Evolutionary conservation across 108 stramenopile species (phyloP).

Genomic region (Discostella pseudostelligera): DNA sequence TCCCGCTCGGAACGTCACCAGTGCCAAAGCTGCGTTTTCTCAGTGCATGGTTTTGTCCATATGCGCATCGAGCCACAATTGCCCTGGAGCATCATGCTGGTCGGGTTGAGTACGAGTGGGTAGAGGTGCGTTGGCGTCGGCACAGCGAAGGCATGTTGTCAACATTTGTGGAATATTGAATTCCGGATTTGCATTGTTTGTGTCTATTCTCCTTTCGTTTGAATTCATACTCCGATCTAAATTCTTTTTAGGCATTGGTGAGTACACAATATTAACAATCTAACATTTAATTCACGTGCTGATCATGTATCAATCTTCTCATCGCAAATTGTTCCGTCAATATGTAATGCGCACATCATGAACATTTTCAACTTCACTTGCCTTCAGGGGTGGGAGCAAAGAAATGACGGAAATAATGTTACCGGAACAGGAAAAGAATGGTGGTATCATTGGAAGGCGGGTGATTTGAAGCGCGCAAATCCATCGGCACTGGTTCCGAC

Average conservation of each 20-base stretch:
- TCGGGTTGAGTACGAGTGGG: constrained; percentile 77
- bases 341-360: too few species aligned
- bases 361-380: too few species aligned
- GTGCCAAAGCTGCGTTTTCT: constrained; percentile 73
- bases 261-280: not conserved
- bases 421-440: constrained; percentile 80
- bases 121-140: constrained; percentile 48
- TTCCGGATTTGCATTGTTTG: too few species aligned
- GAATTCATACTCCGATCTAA: too few species aligned
- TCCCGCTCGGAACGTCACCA: not conserved
- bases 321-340: too few species aligned
- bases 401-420: constrained; percentile 63
- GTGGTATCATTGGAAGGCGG: constrained; percentile 89
- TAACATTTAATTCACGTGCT: too few species aligned
- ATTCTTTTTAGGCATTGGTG: constrained; percentile 9
- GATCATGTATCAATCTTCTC: too few species aligned
- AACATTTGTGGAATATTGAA: not conserved
- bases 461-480: constrained; percentile 65
- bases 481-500: constrained; percentile 80
- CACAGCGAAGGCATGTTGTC: not conserved
- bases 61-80: constrained; percentile 79
- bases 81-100: constrained; percentile 82
- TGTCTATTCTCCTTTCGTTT: too few species aligned
- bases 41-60: constrained; percentile 87
- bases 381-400: constrained; percentile 83